A percentile compares a stretch with the other conserved stretches of the same genome.
These are phyloP conservation scores for Erodium texanum DNA, from an alignment of 441 rosid species.

Conservation along the genomic window DNA sequence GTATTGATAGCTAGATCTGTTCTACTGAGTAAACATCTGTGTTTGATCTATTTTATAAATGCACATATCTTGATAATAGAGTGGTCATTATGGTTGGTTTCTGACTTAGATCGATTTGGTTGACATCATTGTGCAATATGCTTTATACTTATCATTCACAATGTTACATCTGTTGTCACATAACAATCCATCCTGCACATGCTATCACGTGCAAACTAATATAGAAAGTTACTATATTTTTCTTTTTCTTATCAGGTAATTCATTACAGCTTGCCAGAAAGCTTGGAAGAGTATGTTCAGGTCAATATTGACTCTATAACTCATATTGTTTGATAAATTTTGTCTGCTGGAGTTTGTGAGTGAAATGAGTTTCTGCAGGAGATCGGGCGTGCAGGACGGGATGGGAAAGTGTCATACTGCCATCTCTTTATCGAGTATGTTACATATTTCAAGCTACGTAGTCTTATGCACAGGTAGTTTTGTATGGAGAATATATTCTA, in stretches of 20 bases:
- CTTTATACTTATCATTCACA: not conserved
- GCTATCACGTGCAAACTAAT: not conserved
- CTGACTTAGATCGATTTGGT: no score
- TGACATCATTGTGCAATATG: no score
- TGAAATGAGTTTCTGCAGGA: slow-evolving; percentile 39
- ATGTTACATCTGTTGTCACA: not conserved
- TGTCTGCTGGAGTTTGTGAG: slow-evolving; percentile 12
- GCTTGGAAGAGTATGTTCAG: slow-evolving; percentile 98
- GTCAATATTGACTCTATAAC: slow-evolving; percentile 31
- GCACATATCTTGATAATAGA: no score
- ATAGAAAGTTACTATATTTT: slow-evolving; percentile 1
- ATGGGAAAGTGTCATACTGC: slow-evolving; percentile 75
- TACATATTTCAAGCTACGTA: slow-evolving; percentile 78
- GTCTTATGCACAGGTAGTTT: slow-evolving; percentile 74
- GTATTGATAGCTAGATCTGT: no score
- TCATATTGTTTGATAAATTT: slow-evolving; percentile 14
- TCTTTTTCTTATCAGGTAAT: slow-evolving; percentile 47
- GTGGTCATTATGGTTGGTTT: no score
- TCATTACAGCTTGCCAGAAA: slow-evolving; percentile 89
- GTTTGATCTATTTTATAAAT: no score
- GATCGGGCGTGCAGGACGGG: slow-evolving; percentile 96
- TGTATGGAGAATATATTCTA: not conserved
- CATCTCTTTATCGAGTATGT: slow-evolving; percentile 70
- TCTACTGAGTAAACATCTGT: no score
- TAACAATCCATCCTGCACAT: not conserved